Percentiles rank a stretch among this genome's conserved stretches.
Conservation (phyloP, 192 early-diverging fungal genomes). For the Rhizophagus sp. region DNA sequence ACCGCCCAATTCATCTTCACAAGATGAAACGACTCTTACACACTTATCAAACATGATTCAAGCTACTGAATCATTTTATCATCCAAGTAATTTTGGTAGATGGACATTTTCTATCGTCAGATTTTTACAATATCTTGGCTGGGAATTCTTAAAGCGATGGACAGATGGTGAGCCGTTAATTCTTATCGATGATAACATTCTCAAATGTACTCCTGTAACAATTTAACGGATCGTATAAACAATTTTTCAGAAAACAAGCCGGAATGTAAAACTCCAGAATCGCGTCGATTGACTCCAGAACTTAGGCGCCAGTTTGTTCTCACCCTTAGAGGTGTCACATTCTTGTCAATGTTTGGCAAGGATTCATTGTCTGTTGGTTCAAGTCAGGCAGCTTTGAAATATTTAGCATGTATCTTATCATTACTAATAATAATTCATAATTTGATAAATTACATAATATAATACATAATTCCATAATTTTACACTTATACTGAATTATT, state of each 20-base stretch:
- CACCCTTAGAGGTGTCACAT: conserved; percentile 59
- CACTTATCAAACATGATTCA: conserved; percentile 77
- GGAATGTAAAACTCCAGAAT: conserved; percentile 64
- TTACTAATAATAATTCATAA: background rate
- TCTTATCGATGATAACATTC: background rate
- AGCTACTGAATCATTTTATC: conserved; percentile 85
- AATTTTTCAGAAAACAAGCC: conserved; percentile 46
- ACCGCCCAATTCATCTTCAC: conserved; percentile 21
- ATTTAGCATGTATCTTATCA: conserved; percentile 61
- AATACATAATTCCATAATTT: conserved; percentile 5
- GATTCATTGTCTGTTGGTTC: conserved; percentile 61
- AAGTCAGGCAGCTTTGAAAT: conserved; percentile 65
- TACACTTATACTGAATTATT: background rate
- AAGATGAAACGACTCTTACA: conserved; percentile 52
- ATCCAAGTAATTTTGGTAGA: conserved; percentile 88
- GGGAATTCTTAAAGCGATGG: conserved; percentile 69
- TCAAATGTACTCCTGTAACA: background rate
- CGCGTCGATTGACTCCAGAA: conserved; percentile 57
- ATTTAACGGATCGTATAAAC: background rate
- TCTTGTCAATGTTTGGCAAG: conserved; percentile 74
- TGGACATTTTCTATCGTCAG: conserved; percentile 79
- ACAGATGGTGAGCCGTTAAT: conserved; percentile 39
- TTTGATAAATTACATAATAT: background rate
- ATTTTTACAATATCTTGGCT: conserved; percentile 67
- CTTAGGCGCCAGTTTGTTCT: conserved; percentile 63